These are phyloP conservation scores for Drechslera avenae DNA, from an alignment of 2,329 filamentous ascomycete genomes.

Conservation along the genomic window DNA sequence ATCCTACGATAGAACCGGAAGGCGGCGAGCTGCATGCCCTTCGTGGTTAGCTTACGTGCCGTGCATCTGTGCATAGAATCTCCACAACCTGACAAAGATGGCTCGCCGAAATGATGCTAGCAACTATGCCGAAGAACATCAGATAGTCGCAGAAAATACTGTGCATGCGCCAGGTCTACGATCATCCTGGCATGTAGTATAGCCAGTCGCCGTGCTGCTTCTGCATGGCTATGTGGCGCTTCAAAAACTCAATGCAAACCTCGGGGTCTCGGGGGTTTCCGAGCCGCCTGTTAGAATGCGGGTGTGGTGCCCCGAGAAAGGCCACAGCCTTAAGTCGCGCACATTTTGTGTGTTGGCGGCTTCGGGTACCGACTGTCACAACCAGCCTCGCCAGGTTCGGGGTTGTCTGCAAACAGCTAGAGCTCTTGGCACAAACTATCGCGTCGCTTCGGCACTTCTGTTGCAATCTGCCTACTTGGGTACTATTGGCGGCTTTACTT, in stretches of 20 bases:
- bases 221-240: too few relatives aligned
- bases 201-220: too few relatives aligned
- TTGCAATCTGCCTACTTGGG: background rate
- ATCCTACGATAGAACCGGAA: conserved; percentile 8
- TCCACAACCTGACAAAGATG: background rate
- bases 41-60: conserved; percentile 1
- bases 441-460: conserved; percentile 7
- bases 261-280: background rate
- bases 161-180: background rate
- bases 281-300: background rate
- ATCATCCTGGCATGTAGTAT: too few relatives aligned
- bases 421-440: conserved; percentile 7
- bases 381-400: conserved; percentile 2
- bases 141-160: background rate
- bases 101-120: too few relatives aligned
- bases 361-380: conserved; percentile 2
- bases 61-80: background rate
- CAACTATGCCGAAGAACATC: too few relatives aligned
- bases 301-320: background rate
- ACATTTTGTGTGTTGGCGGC: conserved; percentile 2
- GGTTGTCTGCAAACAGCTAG: conserved; percentile 10
- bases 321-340: background rate
- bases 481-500: background rate
- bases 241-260: background rate
- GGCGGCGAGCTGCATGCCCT: conserved; percentile 4